A percentile compares a stretch with the other conserved stretches of the same genome.
phyloP scores from a whole-genome alignment of 306 rosid species.

The Mimosa bimucronata region DNA sequence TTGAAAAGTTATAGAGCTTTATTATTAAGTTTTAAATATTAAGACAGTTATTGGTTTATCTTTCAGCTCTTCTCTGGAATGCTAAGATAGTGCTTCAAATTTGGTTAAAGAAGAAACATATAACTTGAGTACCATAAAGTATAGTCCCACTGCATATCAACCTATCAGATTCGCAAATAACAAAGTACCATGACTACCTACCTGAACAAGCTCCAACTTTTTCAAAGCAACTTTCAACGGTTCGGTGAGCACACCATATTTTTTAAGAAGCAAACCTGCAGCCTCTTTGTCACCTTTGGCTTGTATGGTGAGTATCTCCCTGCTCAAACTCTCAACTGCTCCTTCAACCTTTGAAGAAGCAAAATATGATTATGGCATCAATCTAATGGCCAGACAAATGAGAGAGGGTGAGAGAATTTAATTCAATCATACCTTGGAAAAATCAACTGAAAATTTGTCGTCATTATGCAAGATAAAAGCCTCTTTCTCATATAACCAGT shows the following conservation, averaged over 20 bases:
- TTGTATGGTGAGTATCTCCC: slow-evolving; percentile 89
- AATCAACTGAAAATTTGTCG: slow-evolving; percentile 76
- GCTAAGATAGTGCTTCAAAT: slow-evolving; percentile 10
- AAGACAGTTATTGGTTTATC: neutral
- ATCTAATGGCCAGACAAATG: slow-evolving; percentile 22
- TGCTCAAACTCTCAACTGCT: slow-evolving; percentile 85
- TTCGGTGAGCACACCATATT: slow-evolving; percentile 56
- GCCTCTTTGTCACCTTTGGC: slow-evolving; percentile 91
- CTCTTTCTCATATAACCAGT: slow-evolving; percentile 84
- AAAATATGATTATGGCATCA: slow-evolving; percentile 20
- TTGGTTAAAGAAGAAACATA: neutral
- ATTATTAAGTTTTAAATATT: neutral
- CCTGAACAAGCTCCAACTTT: slow-evolving; percentile 81
- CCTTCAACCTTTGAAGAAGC: slow-evolving; percentile 61
- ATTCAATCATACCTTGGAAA: slow-evolving; percentile 65
- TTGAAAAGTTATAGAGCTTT: too few species aligned
- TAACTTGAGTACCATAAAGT: slow-evolving; percentile 13
- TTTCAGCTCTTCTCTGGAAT: neutral
- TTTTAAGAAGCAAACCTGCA: slow-evolving; percentile 75
- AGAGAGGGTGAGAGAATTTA: slow-evolving; percentile 25
- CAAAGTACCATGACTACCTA: slow-evolving; percentile 49
- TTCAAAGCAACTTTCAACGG: slow-evolving; percentile 68
- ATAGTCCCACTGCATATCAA: slow-evolving; percentile 11
- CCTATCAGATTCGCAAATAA: slow-evolving; percentile 12
- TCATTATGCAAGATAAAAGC: slow-evolving; percentile 70